Percentiles rank a stretch among this genome's conserved stretches.
Evolutionary conservation across 192 early-diverging fungal species (phyloP).

Genomic region (Podila epicladia): DNA sequence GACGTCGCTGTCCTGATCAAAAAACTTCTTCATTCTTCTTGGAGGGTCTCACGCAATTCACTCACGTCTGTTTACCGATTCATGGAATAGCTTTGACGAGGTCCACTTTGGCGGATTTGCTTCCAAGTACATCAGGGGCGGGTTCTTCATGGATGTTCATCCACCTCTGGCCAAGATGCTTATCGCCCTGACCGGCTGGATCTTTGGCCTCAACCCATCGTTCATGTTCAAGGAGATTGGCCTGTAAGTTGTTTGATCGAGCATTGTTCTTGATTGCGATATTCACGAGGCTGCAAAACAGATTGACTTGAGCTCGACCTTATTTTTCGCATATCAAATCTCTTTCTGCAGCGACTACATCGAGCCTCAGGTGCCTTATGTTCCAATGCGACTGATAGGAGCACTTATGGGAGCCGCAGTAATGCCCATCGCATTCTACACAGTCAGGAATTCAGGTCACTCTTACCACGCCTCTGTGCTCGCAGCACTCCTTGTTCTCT

Average conservation of each 20-base stretch:
- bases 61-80: background rate
- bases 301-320: background rate
- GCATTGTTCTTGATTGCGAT: background rate
- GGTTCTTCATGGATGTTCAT: conserved; percentile 96
- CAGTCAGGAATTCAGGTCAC: conserved; percentile 83
- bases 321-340: background rate
- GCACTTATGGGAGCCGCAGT: conserved; percentile 83
- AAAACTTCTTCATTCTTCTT: background rate
- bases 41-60: background rate
- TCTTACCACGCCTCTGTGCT: conserved; percentile 77
- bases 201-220: conserved; percentile 90
- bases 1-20: no score
- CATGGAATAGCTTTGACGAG: conserved; percentile 86
- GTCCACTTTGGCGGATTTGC: conserved; percentile 99
- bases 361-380: conserved; percentile 88
- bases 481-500: conserved; percentile 81
- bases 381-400: conserved; percentile 83
- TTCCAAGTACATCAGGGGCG: conserved; percentile 82
- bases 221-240: conserved; percentile 97
- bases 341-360: conserved; percentile 78
- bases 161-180: conserved; percentile 95
- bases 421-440: conserved; percentile 85
- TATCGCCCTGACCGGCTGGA: conserved; percentile 77
- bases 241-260: conserved; percentile 52
- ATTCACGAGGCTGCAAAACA: no score